phyloP scores from a whole-genome alignment of 2,329 filamentous ascomycete genomes.

The Calcarisporium arbuscula region DNA sequence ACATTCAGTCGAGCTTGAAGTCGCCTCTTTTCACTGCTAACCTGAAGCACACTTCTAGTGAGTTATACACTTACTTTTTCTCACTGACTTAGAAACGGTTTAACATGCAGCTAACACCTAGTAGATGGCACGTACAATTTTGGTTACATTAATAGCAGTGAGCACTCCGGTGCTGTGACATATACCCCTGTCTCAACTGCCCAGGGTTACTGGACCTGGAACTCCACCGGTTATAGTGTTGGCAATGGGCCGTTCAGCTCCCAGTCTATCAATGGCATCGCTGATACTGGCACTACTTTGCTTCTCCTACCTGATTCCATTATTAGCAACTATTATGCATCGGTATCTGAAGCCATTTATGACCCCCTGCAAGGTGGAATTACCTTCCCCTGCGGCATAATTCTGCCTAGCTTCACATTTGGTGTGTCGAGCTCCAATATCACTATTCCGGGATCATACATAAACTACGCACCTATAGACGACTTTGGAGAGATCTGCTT shows the following conservation, averaged over 20 bases:
- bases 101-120: background rate
- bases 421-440: slow-evolving; percentile 52
- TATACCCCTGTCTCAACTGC: slow-evolving; percentile 56
- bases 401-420: slow-evolving; percentile 43
- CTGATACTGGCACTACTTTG: slow-evolving; percentile 57
- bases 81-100: background rate
- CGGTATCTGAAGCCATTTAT: slow-evolving; percentile 29
- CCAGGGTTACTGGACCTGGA: slow-evolving; percentile 55
- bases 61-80: slow-evolving; percentile 1
- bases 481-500: slow-evolving; percentile 48
- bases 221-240: slow-evolving; percentile 15
- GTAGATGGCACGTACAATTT: slow-evolving; percentile 64
- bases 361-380: slow-evolving; percentile 33
- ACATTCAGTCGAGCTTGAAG: slow-evolving; percentile 15
- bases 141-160: slow-evolving; percentile 57
- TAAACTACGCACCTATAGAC: slow-evolving; percentile 44
- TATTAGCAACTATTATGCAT: slow-evolving; percentile 40
- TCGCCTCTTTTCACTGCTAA: slow-evolving; percentile 59
- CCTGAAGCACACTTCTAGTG: slow-evolving; percentile 43
- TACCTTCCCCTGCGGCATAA: slow-evolving; percentile 36
- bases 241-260: slow-evolving; percentile 9
- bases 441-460: slow-evolving; percentile 44
- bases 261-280: slow-evolving; percentile 41
- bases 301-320: slow-evolving; percentile 50
- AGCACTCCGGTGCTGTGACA: slow-evolving; percentile 56